phyloP scores from a whole-genome alignment of 2,329 filamentous ascomycete genomes.

The Fonsecaea monophora region DNA sequence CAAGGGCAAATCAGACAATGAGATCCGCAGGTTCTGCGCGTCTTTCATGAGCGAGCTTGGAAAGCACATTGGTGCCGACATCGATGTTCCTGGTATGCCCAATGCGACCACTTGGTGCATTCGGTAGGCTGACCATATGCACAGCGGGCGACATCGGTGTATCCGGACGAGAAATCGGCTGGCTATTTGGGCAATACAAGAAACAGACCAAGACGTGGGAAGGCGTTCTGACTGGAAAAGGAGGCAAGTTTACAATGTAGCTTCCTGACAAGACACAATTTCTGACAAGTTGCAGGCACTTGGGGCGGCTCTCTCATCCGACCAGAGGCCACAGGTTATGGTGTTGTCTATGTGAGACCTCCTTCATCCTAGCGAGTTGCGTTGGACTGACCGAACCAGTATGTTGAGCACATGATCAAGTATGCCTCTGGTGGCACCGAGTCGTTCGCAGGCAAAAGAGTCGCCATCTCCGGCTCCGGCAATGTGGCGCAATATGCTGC shows the following conservation, averaged over 20 bases:
- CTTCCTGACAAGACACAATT: neutral
- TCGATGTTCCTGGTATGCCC: conserved; percentile 74
- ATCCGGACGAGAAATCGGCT: conserved; percentile 88
- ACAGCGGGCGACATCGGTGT: conserved; percentile 93
- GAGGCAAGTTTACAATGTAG: conserved; percentile 51
- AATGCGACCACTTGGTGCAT: neutral
- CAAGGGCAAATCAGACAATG: conserved; percentile 96
- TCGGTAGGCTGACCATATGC: conserved; percentile 23
- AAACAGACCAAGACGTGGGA: conserved; percentile 88
- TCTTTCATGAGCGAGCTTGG: conserved; percentile 95
- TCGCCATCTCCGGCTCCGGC: conserved; percentile 93
- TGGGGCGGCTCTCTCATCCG: conserved; percentile 96
- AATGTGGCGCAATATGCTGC: conserved; percentile 98
- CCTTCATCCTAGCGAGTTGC: neutral
- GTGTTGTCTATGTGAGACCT: conserved; percentile 78
- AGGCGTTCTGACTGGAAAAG: conserved; percentile 96
- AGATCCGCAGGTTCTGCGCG: conserved; percentile 96
- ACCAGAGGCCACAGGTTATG: conserved; percentile 95
- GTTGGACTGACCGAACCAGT: conserved; percentile 52
- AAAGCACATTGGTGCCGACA: conserved; percentile 95
- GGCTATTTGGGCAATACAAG: conserved; percentile 93
- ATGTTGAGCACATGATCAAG: conserved; percentile 93
- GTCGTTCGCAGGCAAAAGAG: conserved; percentile 86
- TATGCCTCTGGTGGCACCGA: conserved; percentile 80
- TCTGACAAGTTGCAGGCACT: conserved; percentile 51